Evolutionary conservation across 441 rosid genomes (phyloP).

Genomic region (Macaranga tanarius): DNA sequence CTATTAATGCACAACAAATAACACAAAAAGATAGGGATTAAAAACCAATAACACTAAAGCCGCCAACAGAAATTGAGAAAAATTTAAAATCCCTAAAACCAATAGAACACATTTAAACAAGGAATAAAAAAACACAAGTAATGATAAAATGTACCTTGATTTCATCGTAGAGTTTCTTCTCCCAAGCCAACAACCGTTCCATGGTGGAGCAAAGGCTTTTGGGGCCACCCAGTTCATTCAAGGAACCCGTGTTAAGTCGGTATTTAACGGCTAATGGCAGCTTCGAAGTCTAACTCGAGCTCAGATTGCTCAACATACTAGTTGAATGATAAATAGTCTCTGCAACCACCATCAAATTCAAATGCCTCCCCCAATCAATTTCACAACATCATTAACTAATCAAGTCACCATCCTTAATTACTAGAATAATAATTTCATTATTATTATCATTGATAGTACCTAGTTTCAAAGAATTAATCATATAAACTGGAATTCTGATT

Average conservation of each 20-base stretch:
- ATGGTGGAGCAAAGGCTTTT: slow-evolving; percentile 81
- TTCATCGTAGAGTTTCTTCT: slow-evolving; percentile 85
- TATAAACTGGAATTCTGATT: neutral
- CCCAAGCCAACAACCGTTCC: slow-evolving; percentile 95
- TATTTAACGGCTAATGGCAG: slow-evolving; percentile 91
- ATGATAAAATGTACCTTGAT: slow-evolving; percentile 73
- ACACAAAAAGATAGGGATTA: too few species aligned
- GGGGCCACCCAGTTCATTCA: slow-evolving; percentile 55
- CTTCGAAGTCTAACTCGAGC: slow-evolving; percentile 92
- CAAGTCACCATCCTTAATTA: too few species aligned
- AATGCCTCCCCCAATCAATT: neutral
- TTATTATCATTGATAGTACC: too few species aligned
- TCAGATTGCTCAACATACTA: slow-evolving; percentile 74
- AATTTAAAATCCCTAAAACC: too few species aligned
- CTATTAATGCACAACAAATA: neutral
- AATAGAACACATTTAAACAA: too few species aligned
- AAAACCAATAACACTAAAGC: too few species aligned
- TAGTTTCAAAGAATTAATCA: neutral
- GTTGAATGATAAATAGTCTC: slow-evolving; percentile 93
- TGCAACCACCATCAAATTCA: slow-evolving; percentile 27
- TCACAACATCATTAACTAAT: too few species aligned
- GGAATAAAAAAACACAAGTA: too few species aligned
- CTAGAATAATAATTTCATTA: too few species aligned
- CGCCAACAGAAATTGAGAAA: neutral
- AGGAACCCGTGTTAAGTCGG: slow-evolving; percentile 55